Conservation (phyloP, 179 eudicot species). For the Camellia oleifera region DNA sequence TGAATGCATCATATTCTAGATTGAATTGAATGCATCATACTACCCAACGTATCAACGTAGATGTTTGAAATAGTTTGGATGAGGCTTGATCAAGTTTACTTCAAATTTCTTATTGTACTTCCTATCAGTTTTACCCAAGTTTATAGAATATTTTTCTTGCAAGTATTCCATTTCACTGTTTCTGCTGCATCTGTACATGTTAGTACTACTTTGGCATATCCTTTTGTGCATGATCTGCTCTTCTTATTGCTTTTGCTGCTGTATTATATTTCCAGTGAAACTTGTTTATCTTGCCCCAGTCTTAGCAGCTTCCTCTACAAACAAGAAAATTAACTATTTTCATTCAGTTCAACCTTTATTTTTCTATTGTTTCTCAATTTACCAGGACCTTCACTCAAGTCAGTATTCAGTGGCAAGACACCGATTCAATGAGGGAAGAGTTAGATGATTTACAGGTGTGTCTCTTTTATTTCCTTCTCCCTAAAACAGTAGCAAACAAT, state of each 20-base stretch:
- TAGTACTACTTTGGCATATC: background rate
- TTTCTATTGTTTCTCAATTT: constrained; percentile 11
- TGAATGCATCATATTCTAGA: no score
- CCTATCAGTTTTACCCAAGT: background rate
- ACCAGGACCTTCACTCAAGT: constrained; percentile 98
- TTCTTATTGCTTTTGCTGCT: background rate
- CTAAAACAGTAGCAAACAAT: background rate
- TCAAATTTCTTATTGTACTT: background rate
- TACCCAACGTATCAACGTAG: background rate
- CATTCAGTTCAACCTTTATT: constrained; percentile 1
- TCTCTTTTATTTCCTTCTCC: background rate
- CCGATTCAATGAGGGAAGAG: constrained; percentile 96
- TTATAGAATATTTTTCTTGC: background rate
- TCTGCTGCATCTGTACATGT: constrained; percentile 1
- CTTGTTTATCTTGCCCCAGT: background rate
- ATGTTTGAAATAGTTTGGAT: background rate
- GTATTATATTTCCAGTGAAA: background rate
- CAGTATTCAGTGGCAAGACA: constrained; percentile 98
- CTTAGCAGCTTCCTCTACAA: background rate
- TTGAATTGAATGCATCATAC: no score
- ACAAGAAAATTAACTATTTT: background rate
- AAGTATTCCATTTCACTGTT: background rate
- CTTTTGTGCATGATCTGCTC: background rate
- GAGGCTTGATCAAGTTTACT: constrained; percentile 2
- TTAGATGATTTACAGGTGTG: constrained; percentile 93